phyloP scores from a whole-genome alignment of 257 asterid species.

The Verbascum thapsus region DNA sequence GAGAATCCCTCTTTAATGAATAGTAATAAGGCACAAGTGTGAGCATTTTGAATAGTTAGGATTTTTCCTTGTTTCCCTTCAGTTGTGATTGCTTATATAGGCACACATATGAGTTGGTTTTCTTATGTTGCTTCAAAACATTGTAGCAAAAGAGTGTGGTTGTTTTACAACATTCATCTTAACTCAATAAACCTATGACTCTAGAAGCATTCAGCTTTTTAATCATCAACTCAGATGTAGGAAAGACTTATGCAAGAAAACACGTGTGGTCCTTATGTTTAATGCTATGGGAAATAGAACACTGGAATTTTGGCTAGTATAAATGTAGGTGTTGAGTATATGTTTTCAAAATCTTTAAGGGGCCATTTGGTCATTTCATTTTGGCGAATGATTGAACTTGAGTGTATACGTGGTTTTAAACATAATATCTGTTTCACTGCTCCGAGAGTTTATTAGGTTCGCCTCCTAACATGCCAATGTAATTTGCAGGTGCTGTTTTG shows the following conservation, averaged over 20 bases:
- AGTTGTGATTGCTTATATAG: not conserved
- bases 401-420: not conserved
- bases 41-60: slow-evolving; percentile 1
- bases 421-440: slow-evolving; percentile 3
- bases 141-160: not conserved
- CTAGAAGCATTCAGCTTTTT: not conserved
- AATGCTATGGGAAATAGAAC: not conserved
- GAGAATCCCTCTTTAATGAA: not conserved
- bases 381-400: not conserved
- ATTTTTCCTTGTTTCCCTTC: not conserved
- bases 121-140: not conserved
- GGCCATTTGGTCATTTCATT: not conserved
- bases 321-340: slow-evolving; percentile 8
- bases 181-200: not conserved
- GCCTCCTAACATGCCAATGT: slow-evolving; percentile 18
- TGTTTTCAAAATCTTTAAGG: not conserved
- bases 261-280: not conserved
- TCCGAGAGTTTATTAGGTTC: not conserved
- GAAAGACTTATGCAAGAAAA: not conserved
- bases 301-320: not conserved
- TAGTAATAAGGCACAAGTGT: slow-evolving; percentile 16
- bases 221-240: not conserved
- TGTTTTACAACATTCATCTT: slow-evolving; percentile 7
- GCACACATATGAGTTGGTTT: slow-evolving; percentile 2
- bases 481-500: slow-evolving; percentile 33